Base-by-base conservation (phyloP, 768 basidiomycete genomes). In the Boletus rubroflammeus region DNA sequence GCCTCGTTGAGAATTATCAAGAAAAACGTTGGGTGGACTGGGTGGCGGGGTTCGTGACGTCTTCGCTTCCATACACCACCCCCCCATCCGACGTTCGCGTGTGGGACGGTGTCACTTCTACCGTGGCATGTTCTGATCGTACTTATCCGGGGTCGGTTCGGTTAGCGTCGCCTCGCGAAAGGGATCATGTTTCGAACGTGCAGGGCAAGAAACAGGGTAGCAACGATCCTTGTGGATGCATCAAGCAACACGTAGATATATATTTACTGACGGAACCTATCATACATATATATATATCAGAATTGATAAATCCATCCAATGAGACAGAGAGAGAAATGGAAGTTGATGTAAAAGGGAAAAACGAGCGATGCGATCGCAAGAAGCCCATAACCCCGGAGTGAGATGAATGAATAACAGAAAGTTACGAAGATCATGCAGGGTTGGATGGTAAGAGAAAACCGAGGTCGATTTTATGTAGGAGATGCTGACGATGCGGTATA, bases 401-500 rank as follows among this genome's bases (percentile, higher is more conserved):
- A 47, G 14, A n/a, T n/a, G n/a, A n/a, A 38, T 17, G 46, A 40
- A 31, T 21, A 13, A 45, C 6, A 10, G 17, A 36, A 36, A 19
- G 42, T 44, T 11, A 39, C 26, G 13, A 43, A 55, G 21, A 43
- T 44, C 48, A 54, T 51, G 56, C 44, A 48, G 36, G 28, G 54
- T 51, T 15, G 28, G 9, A 28, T 21, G 43, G 31, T 32, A 39
- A 43, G 32, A 28, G 19, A 3, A 29, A 38, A n/a, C 51, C 46
- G 43, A 47, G 40, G 53, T 61, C 46, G 23, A 55, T 61, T 58
- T 62, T 56, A 52, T 50, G 40, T 44, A 44, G 11, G 17, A 54
- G 41, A 50, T 52, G 45, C 23, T 23, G 54, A 50, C 45, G 46
- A 62, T 67, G 67, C 63, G 60, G 67, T 67, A 64, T 69, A 67